Evolutionary conservation across 495 filamentous ascomycete genomes (phyloP).

Genomic region (Hypoxylon cercidicola): DNA sequence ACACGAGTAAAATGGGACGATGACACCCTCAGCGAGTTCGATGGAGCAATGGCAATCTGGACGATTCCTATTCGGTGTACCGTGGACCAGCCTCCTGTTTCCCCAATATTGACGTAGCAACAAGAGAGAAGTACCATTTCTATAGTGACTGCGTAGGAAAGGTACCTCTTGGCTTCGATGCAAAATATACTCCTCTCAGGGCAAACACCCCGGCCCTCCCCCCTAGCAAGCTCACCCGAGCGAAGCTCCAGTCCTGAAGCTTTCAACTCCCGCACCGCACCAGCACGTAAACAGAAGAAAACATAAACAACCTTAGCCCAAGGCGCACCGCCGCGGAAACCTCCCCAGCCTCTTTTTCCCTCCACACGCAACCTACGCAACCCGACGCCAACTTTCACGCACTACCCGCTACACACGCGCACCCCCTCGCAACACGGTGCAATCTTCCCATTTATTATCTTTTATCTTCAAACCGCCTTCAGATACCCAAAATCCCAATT

Average conservation of each 20-base stretch:
- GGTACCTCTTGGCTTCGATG: neutral
- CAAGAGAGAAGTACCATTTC: neutral
- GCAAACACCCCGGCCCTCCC: neutral
- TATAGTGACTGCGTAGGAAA: neutral
- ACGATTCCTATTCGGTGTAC: slow-evolving; percentile 24
- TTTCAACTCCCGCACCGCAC: slow-evolving; percentile 3
- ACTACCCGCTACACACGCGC: slow-evolving; percentile 23
- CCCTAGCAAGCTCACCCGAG: too few species aligned
- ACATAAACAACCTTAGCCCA: slow-evolving; percentile 46
- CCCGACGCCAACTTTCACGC: slow-evolving; percentile 6
- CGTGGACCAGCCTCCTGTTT: slow-evolving; percentile 17
- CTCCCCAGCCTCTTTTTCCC: slow-evolving; percentile 28
- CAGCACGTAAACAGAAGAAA: slow-evolving; percentile 44
- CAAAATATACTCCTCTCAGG: neutral
- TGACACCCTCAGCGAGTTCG: slow-evolving; percentile 20
- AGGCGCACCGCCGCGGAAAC: slow-evolving; percentile 19
- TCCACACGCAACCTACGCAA: slow-evolving; percentile 9
- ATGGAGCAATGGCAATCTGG: slow-evolving; percentile 16
- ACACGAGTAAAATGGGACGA: slow-evolving; percentile 35
- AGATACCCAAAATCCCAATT: neutral
- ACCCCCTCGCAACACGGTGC: slow-evolving; percentile 36
- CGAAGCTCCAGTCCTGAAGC: neutral
- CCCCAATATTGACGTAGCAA: slow-evolving; percentile 20
- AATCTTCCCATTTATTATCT: slow-evolving; percentile 11
- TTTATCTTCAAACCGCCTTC: slow-evolving; percentile 15